A percentile compares a stretch with the other conserved stretches of the same genome.
phyloP scores from a whole-genome alignment of 1,284 basidiomycete species.

The Cryptococcus sp. region DNA sequence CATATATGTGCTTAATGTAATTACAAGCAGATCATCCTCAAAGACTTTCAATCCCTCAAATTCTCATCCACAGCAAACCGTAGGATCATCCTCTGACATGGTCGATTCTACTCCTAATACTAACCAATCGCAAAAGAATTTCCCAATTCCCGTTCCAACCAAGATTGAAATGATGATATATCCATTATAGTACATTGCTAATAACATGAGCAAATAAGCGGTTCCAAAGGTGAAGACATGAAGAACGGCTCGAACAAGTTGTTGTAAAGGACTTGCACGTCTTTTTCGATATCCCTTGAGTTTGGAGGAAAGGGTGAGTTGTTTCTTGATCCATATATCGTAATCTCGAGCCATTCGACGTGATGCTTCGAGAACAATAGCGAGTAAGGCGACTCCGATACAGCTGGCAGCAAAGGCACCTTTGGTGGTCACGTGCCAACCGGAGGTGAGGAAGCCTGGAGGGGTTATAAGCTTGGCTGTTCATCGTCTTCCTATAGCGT shows the following conservation, averaged over 20 bases:
- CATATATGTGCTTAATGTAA: too few relatives aligned
- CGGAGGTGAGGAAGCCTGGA: conserved; percentile 22
- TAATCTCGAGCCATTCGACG: conserved; percentile 17
- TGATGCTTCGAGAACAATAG: conserved; percentile 16
- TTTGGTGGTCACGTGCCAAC: conserved; percentile 23
- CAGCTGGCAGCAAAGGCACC: conserved; percentile 28
- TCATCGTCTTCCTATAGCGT: too few relatives aligned
- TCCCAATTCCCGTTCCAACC: conserved; percentile 24
- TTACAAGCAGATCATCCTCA: too few relatives aligned
- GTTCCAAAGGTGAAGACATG: conserved; percentile 17
- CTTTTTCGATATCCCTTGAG: conserved; percentile 8
- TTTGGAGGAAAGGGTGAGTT: conserved; percentile 7
- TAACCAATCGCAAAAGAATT: conserved; percentile 34
- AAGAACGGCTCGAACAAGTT: conserved; percentile 19
- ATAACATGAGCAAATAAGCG: conserved; percentile 28
- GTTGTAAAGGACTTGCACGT: conserved; percentile 25
- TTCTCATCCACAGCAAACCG: conserved; percentile 11
- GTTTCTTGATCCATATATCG: conserved; percentile 13
- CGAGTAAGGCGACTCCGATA: conserved; percentile 21
- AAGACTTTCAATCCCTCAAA: too few relatives aligned
- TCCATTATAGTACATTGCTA: conserved; percentile 31
- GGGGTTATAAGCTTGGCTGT: too few relatives aligned
- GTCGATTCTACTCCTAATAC: background rate
- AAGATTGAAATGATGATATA: conserved; percentile 28
- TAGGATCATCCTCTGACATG: conserved; percentile 6